A percentile compares a stretch with the other conserved stretches of the same genome.
Conservation (phyloP, 768 basidiomycete genomes). For the Trametopsis cervina region DNA sequence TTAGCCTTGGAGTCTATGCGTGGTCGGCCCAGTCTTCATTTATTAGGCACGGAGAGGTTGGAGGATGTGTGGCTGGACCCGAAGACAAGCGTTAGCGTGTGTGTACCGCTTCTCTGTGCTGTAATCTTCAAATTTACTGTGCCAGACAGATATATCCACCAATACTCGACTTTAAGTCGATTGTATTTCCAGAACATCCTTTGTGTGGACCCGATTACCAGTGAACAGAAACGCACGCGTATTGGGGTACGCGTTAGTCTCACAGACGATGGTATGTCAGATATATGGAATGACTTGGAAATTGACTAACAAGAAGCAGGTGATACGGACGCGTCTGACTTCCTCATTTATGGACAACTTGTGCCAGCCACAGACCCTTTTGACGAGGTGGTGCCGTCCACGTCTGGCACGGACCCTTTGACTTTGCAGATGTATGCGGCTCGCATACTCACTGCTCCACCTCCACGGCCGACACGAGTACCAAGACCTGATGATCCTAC, state of each 20-base stretch:
- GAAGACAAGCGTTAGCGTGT: constrained; percentile 43
- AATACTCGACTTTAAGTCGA: constrained; percentile 49
- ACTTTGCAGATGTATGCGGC: constrained; percentile 46
- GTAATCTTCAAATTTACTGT: background rate
- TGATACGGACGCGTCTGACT: constrained; percentile 63
- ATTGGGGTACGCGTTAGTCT: constrained; percentile 61
- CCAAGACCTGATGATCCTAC: constrained; percentile 77
- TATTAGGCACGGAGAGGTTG: constrained; percentile 47
- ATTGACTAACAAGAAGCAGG: constrained; percentile 29
- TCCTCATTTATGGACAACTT: constrained; percentile 46
- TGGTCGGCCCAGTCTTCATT: constrained; percentile 54
- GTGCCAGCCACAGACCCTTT: constrained; percentile 11
- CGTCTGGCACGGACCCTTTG: constrained; percentile 17
- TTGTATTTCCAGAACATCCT: constrained; percentile 69
- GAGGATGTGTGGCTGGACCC: constrained; percentile 56
- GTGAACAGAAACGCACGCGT: constrained; percentile 33
- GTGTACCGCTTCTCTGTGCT: constrained; percentile 29
- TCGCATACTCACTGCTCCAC: constrained; percentile 42
- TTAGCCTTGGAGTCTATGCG: constrained; percentile 78
- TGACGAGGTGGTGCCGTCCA: constrained; percentile 16
- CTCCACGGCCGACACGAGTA: constrained; percentile 28
- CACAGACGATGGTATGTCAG: constrained; percentile 54
- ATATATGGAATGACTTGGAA: background rate
- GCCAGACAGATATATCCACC: constrained; percentile 57
- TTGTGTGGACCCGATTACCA: constrained; percentile 39